Conservation (phyloP, 805 yeast genomes). For the Suhomyces canberraensis region DNA sequence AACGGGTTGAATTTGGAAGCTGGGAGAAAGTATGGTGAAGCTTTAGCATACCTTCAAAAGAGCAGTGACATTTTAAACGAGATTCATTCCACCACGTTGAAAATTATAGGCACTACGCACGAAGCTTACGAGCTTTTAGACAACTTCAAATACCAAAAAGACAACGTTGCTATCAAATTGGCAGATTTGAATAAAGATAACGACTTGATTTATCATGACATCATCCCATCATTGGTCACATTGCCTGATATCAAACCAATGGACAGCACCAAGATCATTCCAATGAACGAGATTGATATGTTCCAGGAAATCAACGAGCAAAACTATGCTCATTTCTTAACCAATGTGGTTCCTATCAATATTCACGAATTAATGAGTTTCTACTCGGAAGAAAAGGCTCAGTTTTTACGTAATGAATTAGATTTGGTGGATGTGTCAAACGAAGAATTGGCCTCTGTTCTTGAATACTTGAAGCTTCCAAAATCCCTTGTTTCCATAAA, state of each 20-base stretch:
- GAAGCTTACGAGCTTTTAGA: slow-evolving; percentile 38
- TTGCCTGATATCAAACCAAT: slow-evolving; percentile 65
- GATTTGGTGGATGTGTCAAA: slow-evolving; percentile 76
- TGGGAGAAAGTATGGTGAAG: slow-evolving; percentile 64
- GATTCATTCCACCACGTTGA: slow-evolving; percentile 27
- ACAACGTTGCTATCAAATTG: slow-evolving; percentile 35
- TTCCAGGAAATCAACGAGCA: slow-evolving; percentile 40
- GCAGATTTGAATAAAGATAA: slow-evolving; percentile 69
- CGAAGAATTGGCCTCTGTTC: slow-evolving; percentile 72
- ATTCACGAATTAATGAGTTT: slow-evolving; percentile 84
- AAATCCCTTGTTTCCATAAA: slow-evolving; percentile 56
- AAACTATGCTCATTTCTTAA: slow-evolving; percentile 56
- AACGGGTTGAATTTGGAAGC: slow-evolving; percentile 55
- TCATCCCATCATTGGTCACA: slow-evolving; percentile 58
- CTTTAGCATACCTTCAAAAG: slow-evolving; percentile 60
- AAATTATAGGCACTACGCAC: slow-evolving; percentile 12
- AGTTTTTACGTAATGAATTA: slow-evolving; percentile 64
- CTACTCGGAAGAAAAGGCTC: slow-evolving; percentile 88
- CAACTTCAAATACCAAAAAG: slow-evolving; percentile 40
- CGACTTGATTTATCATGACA: slow-evolving; percentile 83
- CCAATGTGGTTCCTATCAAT: slow-evolving; percentile 76
- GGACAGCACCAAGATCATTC: slow-evolving; percentile 62
- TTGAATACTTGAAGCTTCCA: slow-evolving; percentile 80
- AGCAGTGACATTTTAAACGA: slow-evolving; percentile 45
- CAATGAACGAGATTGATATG: slow-evolving; percentile 45